Base-by-base conservation (phyloP, 1,284 basidiomycete genomes). In the Pseudomicrostroma phylloplanum region DNA sequence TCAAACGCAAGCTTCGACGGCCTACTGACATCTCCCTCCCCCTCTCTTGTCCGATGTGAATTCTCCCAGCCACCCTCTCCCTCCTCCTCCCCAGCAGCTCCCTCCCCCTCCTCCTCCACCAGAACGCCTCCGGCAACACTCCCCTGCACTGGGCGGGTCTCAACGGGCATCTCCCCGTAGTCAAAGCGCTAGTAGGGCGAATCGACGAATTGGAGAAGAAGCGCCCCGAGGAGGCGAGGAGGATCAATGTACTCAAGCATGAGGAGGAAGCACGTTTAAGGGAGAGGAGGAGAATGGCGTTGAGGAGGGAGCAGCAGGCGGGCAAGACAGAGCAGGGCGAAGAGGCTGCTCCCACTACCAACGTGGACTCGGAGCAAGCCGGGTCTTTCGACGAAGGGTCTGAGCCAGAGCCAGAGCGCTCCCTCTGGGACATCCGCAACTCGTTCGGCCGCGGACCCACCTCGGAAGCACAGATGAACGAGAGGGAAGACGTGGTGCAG, bases 121-220 rank as follows among this genome's bases (percentile, higher is more conserved):
- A 70, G 55, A 79, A 79, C 64, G 30, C 59, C 0, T 62, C 74
- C 0, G 77, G 77, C 57, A 79, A 78, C 63, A 79, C 77, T 3
- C 63, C 77, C 4, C 60, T 79, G 15, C 77, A 79, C 66, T 79
- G 77, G 77, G 77, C 77, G 0, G 72, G 72, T 1, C 69, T 79
- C 39, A 79, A 79, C 57, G 77, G 77, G 0, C 76, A 79, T 56
- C 55, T 76, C 12, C 60, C 63, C 1, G 53, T 67, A 7, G 74
- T 72, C 59, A 66, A 68, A 40, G 55, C 58, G 6, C 67, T 78
- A 36, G 64, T 76, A 1, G 59, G 65, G 11, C 60, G 63, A 11
- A 74, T 77, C 26, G 74, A 78, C n/a, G 60, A 59, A 36, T 59
- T 70, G 36, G 69, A 71, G 54, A 39, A 19, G 6, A n/a, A 57